Evolutionary conservation across 495 filamentous ascomycete species (phyloP).

Genomic region (Mycothermus thermophilus): DNA sequence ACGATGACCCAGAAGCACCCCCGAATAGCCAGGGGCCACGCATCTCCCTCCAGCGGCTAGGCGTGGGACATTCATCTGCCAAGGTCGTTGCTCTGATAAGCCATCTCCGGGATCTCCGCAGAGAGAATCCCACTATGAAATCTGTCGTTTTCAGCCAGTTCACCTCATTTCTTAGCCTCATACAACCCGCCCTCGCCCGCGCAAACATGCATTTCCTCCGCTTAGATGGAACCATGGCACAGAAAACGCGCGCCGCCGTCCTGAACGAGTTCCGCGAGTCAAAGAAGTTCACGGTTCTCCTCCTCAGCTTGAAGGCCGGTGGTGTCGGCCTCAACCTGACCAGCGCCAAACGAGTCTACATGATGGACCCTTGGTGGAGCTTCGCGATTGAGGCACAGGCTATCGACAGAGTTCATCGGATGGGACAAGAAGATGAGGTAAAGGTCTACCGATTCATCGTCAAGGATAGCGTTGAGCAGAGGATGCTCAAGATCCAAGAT

Average conservation of each 20-base stretch:
- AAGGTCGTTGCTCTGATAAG: conserved; percentile 72
- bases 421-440: conserved; percentile 86
- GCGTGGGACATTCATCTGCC: conserved; percentile 59
- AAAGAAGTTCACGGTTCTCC: conserved; percentile 44
- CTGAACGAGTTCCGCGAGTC: conserved; percentile 52
- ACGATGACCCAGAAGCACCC: conserved; percentile 28
- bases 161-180: conserved; percentile 87
- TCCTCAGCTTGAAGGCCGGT: conserved; percentile 78
- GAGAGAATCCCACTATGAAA: conserved; percentile 52
- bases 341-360: conserved; percentile 71
- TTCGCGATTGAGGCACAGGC: conserved; percentile 94
- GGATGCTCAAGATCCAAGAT: conserved; percentile 89
- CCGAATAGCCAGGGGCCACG: conserved; percentile 35
- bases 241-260: conserved; percentile 67
- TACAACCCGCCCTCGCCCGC: conserved; percentile 58
- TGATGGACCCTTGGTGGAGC: conserved; percentile 99
- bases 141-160: conserved; percentile 94
- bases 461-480: conserved; percentile 79
- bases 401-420: conserved; percentile 96
- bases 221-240: conserved; percentile 80
- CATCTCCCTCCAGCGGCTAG: conserved; percentile 70
- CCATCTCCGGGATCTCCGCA: conserved; percentile 53
- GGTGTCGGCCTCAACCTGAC: conserved; percentile 92
- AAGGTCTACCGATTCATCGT: conserved; percentile 77
- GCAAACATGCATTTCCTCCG: conserved; percentile 67